Base-by-base conservation (phyloP, 257 asterid species). In the Osmanthus fragrans region DNA sequence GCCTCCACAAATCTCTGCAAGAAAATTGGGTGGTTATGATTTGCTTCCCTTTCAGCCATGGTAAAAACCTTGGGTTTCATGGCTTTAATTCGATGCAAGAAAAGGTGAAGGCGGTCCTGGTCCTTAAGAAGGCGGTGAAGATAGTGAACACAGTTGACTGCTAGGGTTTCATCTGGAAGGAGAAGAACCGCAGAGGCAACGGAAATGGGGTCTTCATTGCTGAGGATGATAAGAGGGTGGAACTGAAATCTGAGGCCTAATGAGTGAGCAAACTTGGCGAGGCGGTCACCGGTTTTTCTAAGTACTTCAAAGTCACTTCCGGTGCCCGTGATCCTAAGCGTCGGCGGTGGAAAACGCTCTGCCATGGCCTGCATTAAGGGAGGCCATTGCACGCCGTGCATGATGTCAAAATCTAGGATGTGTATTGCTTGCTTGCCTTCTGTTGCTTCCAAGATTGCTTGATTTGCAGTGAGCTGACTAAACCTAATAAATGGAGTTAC, bases 311-410 rank as follows among this genome's bases (percentile, higher is more conserved):
- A 84, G 73, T 96, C 92, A 45, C 34, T 45, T 3, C 99, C 99
- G 1, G 97, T 90, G 77, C 91, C 98, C 12, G 99, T 90, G 83
- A 96, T 96, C n/a, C 99, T 83, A 23, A 96, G 93, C 0, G 89
- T 86, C 0, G 98, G 99, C 0, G 88, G 81, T 0, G 99, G 99
- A 73, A 78, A 88, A 0, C 97, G 87, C 67, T 96, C 97, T 13
- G 91, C 96, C 51, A 93, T 75, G 19, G 98, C 98, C 72, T 91
- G 98, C 99, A 96, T 96, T 45, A 96, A 86, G 2, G 99, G 97
- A 7, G 99, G 99, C 99, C 99, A 96, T 73, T 96, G 99, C 3
- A 96, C 94, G 67, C 99, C 99, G 81, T 96, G 98, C 91, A 89
- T 90, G 84, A 96, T 92, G 78, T 96, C 94, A 78, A 96, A 93